Conservation (phyloP, 305 asterid species). For the Fraxinus baroniana region DNA sequence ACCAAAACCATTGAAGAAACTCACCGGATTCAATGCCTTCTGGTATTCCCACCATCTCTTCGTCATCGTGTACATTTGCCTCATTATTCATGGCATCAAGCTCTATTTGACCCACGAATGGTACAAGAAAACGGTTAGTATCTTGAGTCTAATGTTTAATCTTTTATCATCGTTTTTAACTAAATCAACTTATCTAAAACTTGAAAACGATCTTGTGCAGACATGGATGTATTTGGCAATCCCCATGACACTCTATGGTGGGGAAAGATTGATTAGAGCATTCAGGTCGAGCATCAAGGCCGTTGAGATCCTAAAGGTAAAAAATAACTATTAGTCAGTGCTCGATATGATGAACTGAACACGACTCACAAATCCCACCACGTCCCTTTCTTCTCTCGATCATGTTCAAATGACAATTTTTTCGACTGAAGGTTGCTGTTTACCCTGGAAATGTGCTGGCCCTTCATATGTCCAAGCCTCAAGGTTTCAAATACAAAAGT, state of each 20-base stretch:
- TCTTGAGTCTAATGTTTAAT: neutral
- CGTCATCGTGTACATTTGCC: constrained; percentile 62
- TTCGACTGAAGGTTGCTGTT: constrained; percentile 62
- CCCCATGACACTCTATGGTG: constrained; percentile 55
- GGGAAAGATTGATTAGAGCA: constrained; percentile 70
- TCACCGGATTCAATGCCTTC: constrained; percentile 93
- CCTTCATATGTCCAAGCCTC: constrained; percentile 87
- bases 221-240: constrained; percentile 85
- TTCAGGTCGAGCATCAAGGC: constrained; percentile 73
- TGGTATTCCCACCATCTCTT: constrained; percentile 93
- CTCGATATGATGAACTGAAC: neutral
- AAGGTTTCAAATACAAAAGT: constrained; percentile 81
- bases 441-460: constrained; percentile 82
- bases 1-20: constrained; percentile 63
- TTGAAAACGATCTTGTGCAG: constrained; percentile 24
- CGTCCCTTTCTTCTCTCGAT: neutral
- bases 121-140: constrained; percentile 78
- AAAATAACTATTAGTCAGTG: neutral
- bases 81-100: constrained; percentile 77
- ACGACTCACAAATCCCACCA: neutral
- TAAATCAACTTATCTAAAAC: neutral
- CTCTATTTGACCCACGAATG: constrained; percentile 68
- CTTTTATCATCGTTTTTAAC: neutral
- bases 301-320: constrained; percentile 71
- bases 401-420: neutral